A percentile compares a stretch with the other conserved stretches of the same genome.
phyloP scores from a whole-genome alignment of 495 filamentous ascomycete genomes.

The Trichoderma gamsii region DNA sequence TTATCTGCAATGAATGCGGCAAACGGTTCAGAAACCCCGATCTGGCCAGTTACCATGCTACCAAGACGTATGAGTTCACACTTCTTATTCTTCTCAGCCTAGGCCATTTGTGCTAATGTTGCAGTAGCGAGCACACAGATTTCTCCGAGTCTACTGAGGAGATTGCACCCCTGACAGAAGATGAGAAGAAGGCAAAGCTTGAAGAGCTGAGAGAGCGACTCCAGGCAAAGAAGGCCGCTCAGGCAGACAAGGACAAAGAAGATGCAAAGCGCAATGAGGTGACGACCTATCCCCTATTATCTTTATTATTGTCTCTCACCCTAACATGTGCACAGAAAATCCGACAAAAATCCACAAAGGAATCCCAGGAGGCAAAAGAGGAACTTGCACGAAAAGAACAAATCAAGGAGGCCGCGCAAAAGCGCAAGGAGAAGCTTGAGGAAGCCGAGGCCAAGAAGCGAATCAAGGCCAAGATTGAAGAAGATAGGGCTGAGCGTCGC shows the following conservation, averaged over 20 bases:
- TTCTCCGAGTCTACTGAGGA: constrained; percentile 92
- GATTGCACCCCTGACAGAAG: constrained; percentile 81
- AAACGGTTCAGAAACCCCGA: constrained; percentile 79
- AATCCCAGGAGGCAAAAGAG: constrained; percentile 73
- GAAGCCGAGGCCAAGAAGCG: constrained; percentile 82
- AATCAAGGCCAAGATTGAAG: constrained; percentile 86
- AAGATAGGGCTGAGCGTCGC: constrained; percentile 78
- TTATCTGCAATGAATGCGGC: constrained; percentile 82
- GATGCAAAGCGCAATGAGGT: constrained; percentile 89
- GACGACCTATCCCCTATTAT: constrained; percentile 11
- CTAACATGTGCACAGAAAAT: constrained; percentile 58
- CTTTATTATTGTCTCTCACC: not conserved
- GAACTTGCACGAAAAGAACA: constrained; percentile 80
- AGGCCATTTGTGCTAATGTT: not conserved
- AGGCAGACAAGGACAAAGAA: constrained; percentile 68
- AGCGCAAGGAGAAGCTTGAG: constrained; percentile 77
- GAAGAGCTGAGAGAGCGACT: constrained; percentile 66
- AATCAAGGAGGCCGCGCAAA: constrained; percentile 79
- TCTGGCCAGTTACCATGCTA: constrained; percentile 84
- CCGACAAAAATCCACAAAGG: constrained; percentile 72
- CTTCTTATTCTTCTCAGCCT: not conserved
- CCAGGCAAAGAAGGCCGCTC: constrained; percentile 64
- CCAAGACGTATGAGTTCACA: constrained; percentile 56
- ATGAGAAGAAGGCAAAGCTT: constrained; percentile 77
- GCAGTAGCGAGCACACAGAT: constrained; percentile 66